phyloP scores from a whole-genome alignment of 2,329 filamentous ascomycete genomes.

The Trichophyton verrucosum region DNA sequence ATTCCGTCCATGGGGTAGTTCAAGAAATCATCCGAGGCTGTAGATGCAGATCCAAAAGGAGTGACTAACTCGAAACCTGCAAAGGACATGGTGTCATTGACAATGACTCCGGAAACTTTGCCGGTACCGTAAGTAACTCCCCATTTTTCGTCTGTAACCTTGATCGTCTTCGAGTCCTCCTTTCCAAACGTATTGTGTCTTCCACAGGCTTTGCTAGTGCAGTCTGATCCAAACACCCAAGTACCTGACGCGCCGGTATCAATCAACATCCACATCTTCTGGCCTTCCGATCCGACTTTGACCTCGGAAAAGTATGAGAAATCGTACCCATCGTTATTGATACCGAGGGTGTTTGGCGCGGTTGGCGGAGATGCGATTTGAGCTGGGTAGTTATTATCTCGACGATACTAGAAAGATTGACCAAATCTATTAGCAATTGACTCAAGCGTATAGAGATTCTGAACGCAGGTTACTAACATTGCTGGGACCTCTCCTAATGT shows the following conservation, averaged over 20 bases:
- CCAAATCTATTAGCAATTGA: not conserved
- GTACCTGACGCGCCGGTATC: constrained; percentile 52
- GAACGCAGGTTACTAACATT: constrained; percentile 11
- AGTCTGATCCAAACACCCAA: constrained; percentile 69
- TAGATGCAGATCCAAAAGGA: constrained; percentile 57
- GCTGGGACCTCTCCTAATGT: constrained; percentile 26
- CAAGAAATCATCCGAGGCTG: constrained; percentile 60
- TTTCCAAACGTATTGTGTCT: constrained; percentile 59
- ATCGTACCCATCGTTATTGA: constrained; percentile 44
- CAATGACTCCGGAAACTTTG: constrained; percentile 53
- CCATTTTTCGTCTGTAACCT: constrained; percentile 44
- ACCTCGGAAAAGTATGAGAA: constrained; percentile 43
- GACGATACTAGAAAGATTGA: constrained; percentile 22
- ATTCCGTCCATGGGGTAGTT: constrained; percentile 82
- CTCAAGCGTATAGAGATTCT: not conserved
- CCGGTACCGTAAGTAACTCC: constrained; percentile 66
- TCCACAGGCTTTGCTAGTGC: constrained; percentile 52
- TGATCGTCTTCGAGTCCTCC: constrained; percentile 52
- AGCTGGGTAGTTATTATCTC: constrained; percentile 40
- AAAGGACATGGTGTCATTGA: constrained; percentile 53
- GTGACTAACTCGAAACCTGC: constrained; percentile 47
- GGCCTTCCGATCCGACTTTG: constrained; percentile 37
- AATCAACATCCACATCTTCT: constrained; percentile 42
- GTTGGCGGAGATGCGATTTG: constrained; percentile 29
- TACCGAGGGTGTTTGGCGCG: constrained; percentile 36